These are phyloP conservation scores for Chalciporus piperatus DNA, from an alignment of 768 basidiomycete species.

Conservation along the genomic window DNA sequence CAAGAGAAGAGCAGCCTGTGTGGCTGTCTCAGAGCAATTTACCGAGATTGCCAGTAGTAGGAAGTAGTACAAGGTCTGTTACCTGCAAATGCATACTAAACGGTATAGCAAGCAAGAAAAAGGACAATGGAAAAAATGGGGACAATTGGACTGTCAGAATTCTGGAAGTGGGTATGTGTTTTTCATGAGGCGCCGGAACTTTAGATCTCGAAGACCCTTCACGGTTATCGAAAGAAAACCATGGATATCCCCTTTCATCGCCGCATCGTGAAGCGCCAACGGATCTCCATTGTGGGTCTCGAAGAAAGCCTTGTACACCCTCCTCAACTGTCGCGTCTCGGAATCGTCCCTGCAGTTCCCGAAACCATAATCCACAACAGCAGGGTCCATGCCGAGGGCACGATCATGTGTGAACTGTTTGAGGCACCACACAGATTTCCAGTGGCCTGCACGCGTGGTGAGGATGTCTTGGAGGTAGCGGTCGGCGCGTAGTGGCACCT, in stretches of 20 bases:
- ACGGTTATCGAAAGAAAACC: too few species aligned
- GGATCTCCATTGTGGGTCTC: constrained; percentile 22
- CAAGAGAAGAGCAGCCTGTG: too few species aligned
- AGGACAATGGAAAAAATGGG: too few species aligned
- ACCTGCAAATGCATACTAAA: too few species aligned
- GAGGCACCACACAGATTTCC: constrained; percentile 15
- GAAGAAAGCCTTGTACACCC: constrained; percentile 35
- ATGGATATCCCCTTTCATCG: constrained; percentile 33
- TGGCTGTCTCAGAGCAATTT: too few species aligned
- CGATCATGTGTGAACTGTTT: constrained; percentile 1
- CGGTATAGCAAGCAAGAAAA: too few species aligned
- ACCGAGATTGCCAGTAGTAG: too few species aligned
- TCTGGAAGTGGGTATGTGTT: not conserved
- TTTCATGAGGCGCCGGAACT: not conserved
- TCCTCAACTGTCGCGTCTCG: constrained; percentile 24
- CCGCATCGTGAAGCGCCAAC: constrained; percentile 36
- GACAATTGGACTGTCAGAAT: not conserved
- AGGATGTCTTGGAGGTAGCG: constrained; percentile 3
- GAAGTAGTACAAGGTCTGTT: too few species aligned
- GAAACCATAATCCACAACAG: constrained; percentile 13
- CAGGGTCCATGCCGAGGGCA: too few species aligned
- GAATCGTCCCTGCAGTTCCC: constrained; percentile 8
- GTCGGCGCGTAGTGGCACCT: too few species aligned
- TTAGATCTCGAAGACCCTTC: constrained; percentile 9
- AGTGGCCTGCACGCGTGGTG: not conserved